Conservation (phyloP, 1,284 basidiomycete species). For the Phellinidium pouzarii region DNA sequence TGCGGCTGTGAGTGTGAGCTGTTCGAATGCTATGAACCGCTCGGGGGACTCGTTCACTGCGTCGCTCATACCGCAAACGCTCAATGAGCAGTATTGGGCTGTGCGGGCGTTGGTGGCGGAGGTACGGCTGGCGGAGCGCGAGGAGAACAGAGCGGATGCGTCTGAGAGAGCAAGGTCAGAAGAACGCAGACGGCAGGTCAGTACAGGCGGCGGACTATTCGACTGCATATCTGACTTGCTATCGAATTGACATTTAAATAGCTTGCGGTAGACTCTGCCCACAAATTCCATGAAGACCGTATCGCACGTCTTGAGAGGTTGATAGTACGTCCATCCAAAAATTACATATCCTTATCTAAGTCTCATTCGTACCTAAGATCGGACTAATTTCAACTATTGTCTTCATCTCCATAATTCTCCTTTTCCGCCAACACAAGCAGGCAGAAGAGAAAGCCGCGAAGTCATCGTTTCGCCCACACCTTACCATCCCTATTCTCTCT, state of each 20-base stretch:
- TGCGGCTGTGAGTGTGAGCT: background rate
- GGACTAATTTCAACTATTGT: slow-evolving; percentile 10
- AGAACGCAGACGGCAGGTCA: slow-evolving; percentile 6
- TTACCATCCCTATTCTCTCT: slow-evolving; percentile 17
- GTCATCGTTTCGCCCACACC: slow-evolving; percentile 12
- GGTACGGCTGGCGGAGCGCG: slow-evolving; percentile 8
- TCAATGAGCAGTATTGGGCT: slow-evolving; percentile 15
- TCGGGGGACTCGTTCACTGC: background rate
- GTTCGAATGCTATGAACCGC: background rate
- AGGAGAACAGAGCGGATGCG: background rate
- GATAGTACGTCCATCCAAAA: slow-evolving; percentile 8
- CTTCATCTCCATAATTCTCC: slow-evolving; percentile 4
- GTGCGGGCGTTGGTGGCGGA: slow-evolving; percentile 14
- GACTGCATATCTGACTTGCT: too few relatives aligned
- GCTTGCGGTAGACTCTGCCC: background rate
- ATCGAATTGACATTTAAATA: background rate
- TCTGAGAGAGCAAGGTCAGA: slow-evolving; percentile 1
- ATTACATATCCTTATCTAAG: too few relatives aligned
- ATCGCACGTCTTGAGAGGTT: slow-evolving; percentile 7
- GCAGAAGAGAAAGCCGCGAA: slow-evolving; percentile 3
- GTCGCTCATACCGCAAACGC: background rate
- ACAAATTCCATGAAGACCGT: slow-evolving; percentile 4
- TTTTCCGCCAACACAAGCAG: slow-evolving; percentile 1
- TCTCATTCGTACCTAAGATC: background rate
- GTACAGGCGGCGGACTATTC: too few relatives aligned